Base-by-base conservation (phyloP, 768 basidiomycete species). In the Lactifluus pinguis region DNA sequence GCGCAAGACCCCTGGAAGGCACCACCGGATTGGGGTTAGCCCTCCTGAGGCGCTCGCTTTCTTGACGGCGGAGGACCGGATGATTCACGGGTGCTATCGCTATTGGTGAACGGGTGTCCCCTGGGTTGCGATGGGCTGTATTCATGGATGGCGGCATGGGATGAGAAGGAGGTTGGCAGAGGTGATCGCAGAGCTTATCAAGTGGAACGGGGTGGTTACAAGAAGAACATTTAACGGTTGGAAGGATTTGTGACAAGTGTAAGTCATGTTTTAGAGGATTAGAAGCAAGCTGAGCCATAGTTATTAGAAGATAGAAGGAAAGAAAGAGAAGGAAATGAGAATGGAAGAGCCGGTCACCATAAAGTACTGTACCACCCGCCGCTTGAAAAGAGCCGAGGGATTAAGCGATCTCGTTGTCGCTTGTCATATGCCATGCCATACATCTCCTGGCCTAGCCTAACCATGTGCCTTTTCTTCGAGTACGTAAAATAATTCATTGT, bases 211-310 rank as follows among this genome's bases (percentile, higher is more conserved):
- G 82, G 9, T 76, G 74, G 66, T 76, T 75, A 70, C 93, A 97
- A 34, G 75, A 86, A 2, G 90, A 90, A 72, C 93, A 97, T 71
- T 87, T 95, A 62, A 94, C 86, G 2, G 84, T 77, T 6, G 93
- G 91, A 10, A 95, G 77, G 52, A 86, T 72, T 71, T 91, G 83
- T 25, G 90, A 91, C 14, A 74, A 70, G 21, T 70, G 71, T 32
- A 49, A 57, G 10, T 53, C 34, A 47, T 61, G 61, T 57, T 11
- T 65, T 55, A 54, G 52, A 59, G 19, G 60, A 62, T 13, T 64
- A 38, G 44, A 67, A 50, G 69, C 63, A 57, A 72, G 65, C 54
- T 68, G 66, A 30, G 73, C 68, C 73, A 74, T 74, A 53, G 57
- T 25, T 32, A 57, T 25, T 25, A 25, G 36, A 14, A 54, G 15